Conservation (phyloP, 106 monocot genomes). For the Posidonia australis region DNA sequence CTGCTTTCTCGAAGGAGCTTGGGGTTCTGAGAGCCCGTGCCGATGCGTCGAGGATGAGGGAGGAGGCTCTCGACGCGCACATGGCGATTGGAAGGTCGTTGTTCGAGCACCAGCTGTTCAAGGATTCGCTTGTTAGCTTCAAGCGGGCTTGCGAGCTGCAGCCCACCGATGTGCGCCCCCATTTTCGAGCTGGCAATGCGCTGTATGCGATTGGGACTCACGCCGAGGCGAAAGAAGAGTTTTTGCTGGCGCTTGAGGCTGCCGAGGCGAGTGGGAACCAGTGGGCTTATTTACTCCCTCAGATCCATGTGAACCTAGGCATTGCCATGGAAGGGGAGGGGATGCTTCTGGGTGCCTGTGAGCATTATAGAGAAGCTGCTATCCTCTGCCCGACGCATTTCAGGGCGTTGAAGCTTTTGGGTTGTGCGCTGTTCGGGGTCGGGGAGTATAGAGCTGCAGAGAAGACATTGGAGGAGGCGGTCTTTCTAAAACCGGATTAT, state of each 20-base stretch:
- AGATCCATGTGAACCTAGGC: constrained; percentile 89
- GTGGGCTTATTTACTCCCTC: constrained; percentile 68
- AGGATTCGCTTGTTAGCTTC: constrained; percentile 58
- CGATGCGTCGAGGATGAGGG: constrained; percentile 38
- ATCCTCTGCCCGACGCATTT: constrained; percentile 75
- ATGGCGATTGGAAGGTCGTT: constrained; percentile 80
- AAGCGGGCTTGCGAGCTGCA: constrained; percentile 79
- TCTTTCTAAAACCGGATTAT: constrained; percentile 67
- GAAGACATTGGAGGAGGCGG: constrained; percentile 83
- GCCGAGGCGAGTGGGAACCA: constrained; percentile 86
- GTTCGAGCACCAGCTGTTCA: constrained; percentile 67
- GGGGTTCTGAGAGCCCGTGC: constrained; percentile 47
- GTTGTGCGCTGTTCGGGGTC: constrained; percentile 84
- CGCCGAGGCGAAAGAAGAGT: constrained; percentile 86
- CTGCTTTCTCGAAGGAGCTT: constrained; percentile 57
- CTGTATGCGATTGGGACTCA: constrained; percentile 68
- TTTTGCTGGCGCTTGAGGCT: constrained; percentile 71
- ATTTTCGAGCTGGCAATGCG: constrained; percentile 71
- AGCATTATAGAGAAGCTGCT: constrained; percentile 92
- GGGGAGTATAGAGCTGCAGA: constrained; percentile 92
- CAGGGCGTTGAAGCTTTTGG: constrained; percentile 80
- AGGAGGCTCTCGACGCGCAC: constrained; percentile 90
- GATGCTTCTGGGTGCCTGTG: constrained; percentile 81
- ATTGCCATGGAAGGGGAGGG: constrained; percentile 85
- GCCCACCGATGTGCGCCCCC: constrained; percentile 76